These are phyloP conservation scores for Ophioceras dolichostomum DNA, from an alignment of 2,329 filamentous ascomycete species.

Conservation along the genomic window DNA sequence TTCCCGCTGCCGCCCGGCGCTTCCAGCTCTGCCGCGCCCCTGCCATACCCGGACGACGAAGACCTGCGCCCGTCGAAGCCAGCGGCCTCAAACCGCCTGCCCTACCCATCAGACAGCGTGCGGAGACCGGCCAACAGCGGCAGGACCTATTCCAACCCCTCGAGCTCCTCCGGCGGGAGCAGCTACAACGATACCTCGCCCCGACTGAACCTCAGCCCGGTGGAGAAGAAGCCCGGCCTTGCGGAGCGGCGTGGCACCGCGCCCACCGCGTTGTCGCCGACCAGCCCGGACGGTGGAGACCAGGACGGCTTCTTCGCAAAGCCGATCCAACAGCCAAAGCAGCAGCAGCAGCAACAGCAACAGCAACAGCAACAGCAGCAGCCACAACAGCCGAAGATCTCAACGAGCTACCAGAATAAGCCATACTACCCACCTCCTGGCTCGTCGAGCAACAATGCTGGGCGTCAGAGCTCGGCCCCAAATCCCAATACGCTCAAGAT, in stretches of 20 bases:
- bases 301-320: constrained; percentile 72
- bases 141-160: constrained; percentile 19
- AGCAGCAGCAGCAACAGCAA: constrained; percentile 14
- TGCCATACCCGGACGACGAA: constrained; percentile 66
- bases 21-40: constrained; percentile 53
- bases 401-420: constrained; percentile 38
- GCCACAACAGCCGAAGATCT: constrained; percentile 24
- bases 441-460: constrained; percentile 16
- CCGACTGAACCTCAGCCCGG: constrained; percentile 40
- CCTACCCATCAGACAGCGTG: constrained; percentile 27
- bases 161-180: constrained; percentile 20
- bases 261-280: constrained; percentile 71
- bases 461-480: constrained; percentile 9
- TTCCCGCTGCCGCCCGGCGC: constrained; percentile 57
- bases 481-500: constrained; percentile 22
- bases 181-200: constrained; percentile 37
- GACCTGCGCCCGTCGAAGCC: constrained; percentile 32
- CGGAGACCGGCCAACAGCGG: constrained; percentile 15
- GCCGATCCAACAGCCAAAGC: constrained; percentile 27
- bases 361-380: constrained; percentile 19
- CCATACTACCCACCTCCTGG: constrained; percentile 48
- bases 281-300: constrained; percentile 62
- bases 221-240: constrained; percentile 49
- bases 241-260: constrained; percentile 74
- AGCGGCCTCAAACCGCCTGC: constrained; percentile 22